Evolutionary conservation across 306 rosid species (phyloP), one percentile per base, ranked within the genome.

Genomic region (Trifolium fragiferum): DNA sequence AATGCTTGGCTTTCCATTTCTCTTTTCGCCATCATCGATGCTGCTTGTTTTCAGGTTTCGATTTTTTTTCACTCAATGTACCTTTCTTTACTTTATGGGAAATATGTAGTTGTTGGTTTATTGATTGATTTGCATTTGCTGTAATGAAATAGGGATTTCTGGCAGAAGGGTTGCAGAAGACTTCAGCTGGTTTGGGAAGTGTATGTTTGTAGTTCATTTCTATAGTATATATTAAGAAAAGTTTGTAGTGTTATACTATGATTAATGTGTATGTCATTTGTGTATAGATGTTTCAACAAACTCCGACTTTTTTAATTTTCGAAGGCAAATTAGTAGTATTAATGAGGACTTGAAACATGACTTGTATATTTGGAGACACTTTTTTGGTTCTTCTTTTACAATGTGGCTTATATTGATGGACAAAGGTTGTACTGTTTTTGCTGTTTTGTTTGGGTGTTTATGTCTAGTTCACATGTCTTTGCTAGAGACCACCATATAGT

Each of bases 141-240:
- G 25, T 8, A n/a, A 41, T 57, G 77, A 50, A 43, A 60, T 83
- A 86, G 89, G 98, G 98, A n/a, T 93, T 93, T 79, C 97, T 93
- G 10, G 90, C 96, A 11, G 88, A 85, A 81, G 98, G 98, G 35
- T 82, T 91, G 68, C 88, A 88, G 85, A 87, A 80, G 85, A 93
- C 97, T 50, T 87, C 97, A 20, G 98, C 98, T 68, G 98, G 98
- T 58, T 85, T 93, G 77, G 98, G 98, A 80, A 93, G 98, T 58
- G 98, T 93, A 88, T 11, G 96, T 84, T 66, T 15, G 10, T 59
- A 40, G 12, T 74, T 73, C 37, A 38, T 67, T 71, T 80, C 77
- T 68, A 8, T 33, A 6, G 8, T 33, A 33, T 43, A 43, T 43
- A 43, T 1, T 13, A 43, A 12, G 38, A 33, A 43, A 43, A 11